These are phyloP conservation scores for Leptodontidium sp. DNA, from an alignment of 2,329 filamentous ascomycete genomes.

Conservation along the genomic window DNA sequence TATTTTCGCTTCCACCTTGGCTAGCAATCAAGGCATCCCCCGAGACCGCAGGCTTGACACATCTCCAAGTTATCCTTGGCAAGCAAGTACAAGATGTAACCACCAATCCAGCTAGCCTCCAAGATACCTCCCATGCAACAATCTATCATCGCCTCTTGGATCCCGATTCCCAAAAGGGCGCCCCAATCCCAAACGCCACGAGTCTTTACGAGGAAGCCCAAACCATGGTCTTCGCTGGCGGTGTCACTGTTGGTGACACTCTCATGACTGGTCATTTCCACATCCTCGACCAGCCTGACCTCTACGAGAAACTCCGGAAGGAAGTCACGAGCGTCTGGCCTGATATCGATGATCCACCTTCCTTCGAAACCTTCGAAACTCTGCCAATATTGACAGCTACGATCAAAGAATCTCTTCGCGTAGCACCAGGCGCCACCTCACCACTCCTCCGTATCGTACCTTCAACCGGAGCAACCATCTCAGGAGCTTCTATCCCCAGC, in stretches of 20 bases:
- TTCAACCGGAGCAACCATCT: slow-evolving; percentile 66
- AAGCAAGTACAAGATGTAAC: slow-evolving; percentile 35
- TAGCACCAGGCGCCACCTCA: slow-evolving; percentile 76
- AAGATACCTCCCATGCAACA: slow-evolving; percentile 45
- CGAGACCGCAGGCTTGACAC: slow-evolving; percentile 36
- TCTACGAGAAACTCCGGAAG: slow-evolving; percentile 47
- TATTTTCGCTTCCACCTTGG: slow-evolving; percentile 40
- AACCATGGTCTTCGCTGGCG: slow-evolving; percentile 56
- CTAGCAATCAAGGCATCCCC: slow-evolving; percentile 38
- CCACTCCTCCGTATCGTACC: slow-evolving; percentile 78
- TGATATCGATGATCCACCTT: slow-evolving; percentile 43
- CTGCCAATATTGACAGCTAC: slow-evolving; percentile 48
- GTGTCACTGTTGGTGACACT: slow-evolving; percentile 54
- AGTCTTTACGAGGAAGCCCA: slow-evolving; percentile 54
- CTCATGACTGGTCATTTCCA: slow-evolving; percentile 53
- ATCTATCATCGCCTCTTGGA: slow-evolving; percentile 49
- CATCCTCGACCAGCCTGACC: slow-evolving; percentile 48
- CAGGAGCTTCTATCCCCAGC: slow-evolving; percentile 66
- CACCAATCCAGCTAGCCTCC: slow-evolving; percentile 37
- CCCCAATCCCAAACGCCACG: slow-evolving; percentile 34
- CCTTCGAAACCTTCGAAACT: slow-evolving; percentile 48
- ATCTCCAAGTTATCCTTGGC: slow-evolving; percentile 34
- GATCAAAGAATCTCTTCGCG: slow-evolving; percentile 79
- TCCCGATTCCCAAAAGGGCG: slow-evolving; percentile 43
- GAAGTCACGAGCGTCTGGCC: slow-evolving; percentile 52